Conservation (phyloP, 345 rosid genomes). For the Boechera retrofracta region DNA sequence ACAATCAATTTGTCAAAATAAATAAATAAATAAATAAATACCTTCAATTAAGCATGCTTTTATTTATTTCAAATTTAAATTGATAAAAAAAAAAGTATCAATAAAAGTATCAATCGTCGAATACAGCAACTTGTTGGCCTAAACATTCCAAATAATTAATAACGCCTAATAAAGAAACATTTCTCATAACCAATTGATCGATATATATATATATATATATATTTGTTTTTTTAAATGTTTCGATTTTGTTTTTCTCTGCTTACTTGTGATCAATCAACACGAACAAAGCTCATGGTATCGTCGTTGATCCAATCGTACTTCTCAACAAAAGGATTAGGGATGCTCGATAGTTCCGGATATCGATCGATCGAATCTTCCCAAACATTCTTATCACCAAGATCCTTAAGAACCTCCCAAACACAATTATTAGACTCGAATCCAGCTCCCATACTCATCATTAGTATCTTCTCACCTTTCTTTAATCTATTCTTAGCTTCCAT, state of each 20-base stretch:
- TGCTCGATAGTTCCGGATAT: constrained; percentile 36
- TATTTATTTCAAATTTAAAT: constrained; percentile 9
- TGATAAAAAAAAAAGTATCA: background rate
- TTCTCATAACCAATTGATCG: constrained; percentile 5
- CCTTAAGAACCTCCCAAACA: constrained; percentile 61
- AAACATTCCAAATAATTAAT: constrained; percentile 33
- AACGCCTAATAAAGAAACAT: constrained; percentile 22
- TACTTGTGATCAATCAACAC: constrained; percentile 36
- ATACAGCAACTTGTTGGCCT: constrained; percentile 18
- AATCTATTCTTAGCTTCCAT: constrained; percentile 71
- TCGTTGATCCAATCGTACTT: constrained; percentile 49
- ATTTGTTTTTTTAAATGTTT: background rate
- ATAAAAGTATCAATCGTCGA: constrained; percentile 3
- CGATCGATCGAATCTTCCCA: constrained; percentile 44
- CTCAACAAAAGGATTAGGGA: constrained; percentile 37
- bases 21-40: background rate
- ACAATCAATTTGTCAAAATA: background rate
- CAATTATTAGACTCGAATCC: constrained; percentile 67
- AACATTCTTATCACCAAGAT: constrained; percentile 44
- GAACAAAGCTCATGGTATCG: constrained; percentile 44
- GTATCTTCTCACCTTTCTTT: constrained; percentile 51
- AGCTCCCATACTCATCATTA: constrained; percentile 73
- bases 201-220: background rate
- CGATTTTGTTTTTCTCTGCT: background rate
- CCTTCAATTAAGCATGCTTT: background rate